Percentiles rank a stretch among this genome's conserved stretches.
Evolutionary conservation across 768 basidiomycete species (phyloP).

Genomic region (Russula virescens): DNA sequence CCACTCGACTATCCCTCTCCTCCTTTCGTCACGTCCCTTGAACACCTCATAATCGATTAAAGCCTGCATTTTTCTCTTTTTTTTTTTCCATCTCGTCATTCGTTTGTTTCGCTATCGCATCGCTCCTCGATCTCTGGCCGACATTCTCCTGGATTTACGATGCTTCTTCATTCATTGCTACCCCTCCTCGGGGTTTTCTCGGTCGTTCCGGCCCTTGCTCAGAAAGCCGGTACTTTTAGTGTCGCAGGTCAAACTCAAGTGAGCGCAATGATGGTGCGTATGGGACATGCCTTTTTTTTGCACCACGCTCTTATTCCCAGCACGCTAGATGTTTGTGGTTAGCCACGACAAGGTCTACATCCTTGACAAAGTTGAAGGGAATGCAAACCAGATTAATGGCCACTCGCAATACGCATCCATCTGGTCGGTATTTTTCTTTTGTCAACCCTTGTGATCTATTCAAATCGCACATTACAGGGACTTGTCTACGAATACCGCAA

Average conservation of each 20-base stretch:
- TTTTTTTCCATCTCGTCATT: background rate
- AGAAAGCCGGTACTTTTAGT: slow-evolving; percentile 29
- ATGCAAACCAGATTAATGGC: slow-evolving; percentile 55
- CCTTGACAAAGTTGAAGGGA: slow-evolving; percentile 86
- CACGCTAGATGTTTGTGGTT: slow-evolving; percentile 67
- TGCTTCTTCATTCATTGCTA: slow-evolving; percentile 34
- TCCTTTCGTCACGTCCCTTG: background rate
- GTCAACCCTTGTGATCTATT: background rate
- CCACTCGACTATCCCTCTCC: background rate
- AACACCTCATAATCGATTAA: background rate
- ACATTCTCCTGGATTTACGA: background rate
- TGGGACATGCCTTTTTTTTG: background rate
- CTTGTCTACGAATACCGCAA: slow-evolving; percentile 49
- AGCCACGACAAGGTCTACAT: slow-evolving; percentile 80
- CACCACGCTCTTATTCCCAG: background rate
- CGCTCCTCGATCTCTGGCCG: background rate
- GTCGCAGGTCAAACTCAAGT: slow-evolving; percentile 38
- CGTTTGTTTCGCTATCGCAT: background rate
- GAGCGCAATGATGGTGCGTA: slow-evolving; percentile 50
- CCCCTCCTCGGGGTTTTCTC: slow-evolving; percentile 43
- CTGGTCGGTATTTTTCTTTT: slow-evolving; percentile 39
- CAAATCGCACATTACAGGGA: slow-evolving; percentile 41
- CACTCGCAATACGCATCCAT: slow-evolving; percentile 74
- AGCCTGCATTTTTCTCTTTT: background rate
- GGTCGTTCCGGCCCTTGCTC: slow-evolving; percentile 27